Evolutionary conservation across 768 basidiomycete species (phyloP), one percentile per base, ranked within the genome.

Genomic region (Tricholoma sp.): DNA sequence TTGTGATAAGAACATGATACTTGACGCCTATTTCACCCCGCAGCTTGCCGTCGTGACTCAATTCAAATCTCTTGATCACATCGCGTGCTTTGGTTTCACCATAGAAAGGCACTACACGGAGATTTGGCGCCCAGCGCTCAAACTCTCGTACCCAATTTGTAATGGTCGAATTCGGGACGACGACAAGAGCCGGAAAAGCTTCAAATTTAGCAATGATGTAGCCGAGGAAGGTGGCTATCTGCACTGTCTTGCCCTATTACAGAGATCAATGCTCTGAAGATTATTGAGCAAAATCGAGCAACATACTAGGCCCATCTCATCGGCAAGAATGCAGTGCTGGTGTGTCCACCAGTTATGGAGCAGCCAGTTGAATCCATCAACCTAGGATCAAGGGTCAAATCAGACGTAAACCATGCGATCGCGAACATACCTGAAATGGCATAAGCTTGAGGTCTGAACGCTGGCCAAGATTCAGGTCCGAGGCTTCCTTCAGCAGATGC

Each of bases 81-180:
- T 90, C 88, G 15, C 92, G 84, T 36, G 91, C 78, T 63, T 84
- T 85, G 34, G 82, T 80, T 63, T 89, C 90, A n/a, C 91, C 90
- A 61, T 86, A 85, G 69, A 86, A 96, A 0, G 93, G 90, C 20
- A 94, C 91, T 44, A 91, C 93, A n/a, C 80, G 66, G 7, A 86
- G 75, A 39, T 74, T 70, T 0, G 91, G 91, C 0, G 89, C 88
- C 82, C 91, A 93, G 57, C 87, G 83, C 63, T 91, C 87, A 60
- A 98, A 93, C 68, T 99, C 97, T 33, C 97, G 80, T 12, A 96
- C 83, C 96, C 95, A 97, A 62, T 93, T 97, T 5, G 88, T 88
- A 60, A 98, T 88, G 0, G 95, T 97, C 11, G 94, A 96, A 66
- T 99, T 97, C 0, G 97, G 97, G 5, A 98, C 97, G 4, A 97